phyloP scores from a whole-genome alignment of 2,329 filamentous ascomycete genomes.

The Anthostomella pinea region DNA sequence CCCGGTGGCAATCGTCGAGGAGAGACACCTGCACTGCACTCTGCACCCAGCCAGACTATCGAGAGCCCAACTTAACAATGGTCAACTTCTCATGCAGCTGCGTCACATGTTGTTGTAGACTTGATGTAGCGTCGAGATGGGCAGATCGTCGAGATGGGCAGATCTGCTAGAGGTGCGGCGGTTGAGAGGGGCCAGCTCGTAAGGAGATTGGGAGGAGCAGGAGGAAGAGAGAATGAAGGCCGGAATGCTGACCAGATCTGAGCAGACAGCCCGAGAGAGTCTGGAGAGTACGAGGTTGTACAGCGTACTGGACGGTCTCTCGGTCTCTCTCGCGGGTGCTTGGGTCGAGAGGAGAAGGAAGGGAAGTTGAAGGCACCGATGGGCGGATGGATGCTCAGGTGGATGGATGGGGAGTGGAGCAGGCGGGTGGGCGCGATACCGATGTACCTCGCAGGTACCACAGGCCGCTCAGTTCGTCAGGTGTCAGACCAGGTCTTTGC shows the following conservation, averaged over 20 bases:
- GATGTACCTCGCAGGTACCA: constrained; percentile 2
- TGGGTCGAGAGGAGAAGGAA: constrained; percentile 29
- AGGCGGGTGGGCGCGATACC: constrained; percentile 20
- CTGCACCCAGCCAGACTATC: constrained; percentile 33
- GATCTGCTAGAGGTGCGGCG: neutral
- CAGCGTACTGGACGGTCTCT: constrained; percentile 19
- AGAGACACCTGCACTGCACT: constrained; percentile 27
- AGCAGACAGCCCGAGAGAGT: constrained; percentile 8
- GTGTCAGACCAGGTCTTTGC: neutral
- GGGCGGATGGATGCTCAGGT: constrained; percentile 14
- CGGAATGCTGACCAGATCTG: neutral
- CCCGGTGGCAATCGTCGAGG: constrained; percentile 17
- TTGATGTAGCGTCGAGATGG: constrained; percentile 9
- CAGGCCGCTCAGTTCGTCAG: constrained; percentile 3
- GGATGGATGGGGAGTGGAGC: constrained; percentile 12
- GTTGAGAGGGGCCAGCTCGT: constrained; percentile 1
- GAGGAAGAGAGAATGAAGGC: neutral
- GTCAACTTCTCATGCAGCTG: constrained; percentile 30
- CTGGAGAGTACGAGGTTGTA: constrained; percentile 28
- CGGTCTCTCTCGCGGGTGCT: no score
- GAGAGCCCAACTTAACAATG: constrained; percentile 32
- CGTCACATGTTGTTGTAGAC: constrained; percentile 28
- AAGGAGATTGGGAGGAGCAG: constrained; percentile 6
- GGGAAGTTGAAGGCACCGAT: constrained; percentile 22
- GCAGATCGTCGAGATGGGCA: constrained; percentile 5